These are phyloP conservation scores for Phlebiopsis gigantea DNA, from an alignment of 768 basidiomycete genomes.

Conservation along the genomic window DNA sequence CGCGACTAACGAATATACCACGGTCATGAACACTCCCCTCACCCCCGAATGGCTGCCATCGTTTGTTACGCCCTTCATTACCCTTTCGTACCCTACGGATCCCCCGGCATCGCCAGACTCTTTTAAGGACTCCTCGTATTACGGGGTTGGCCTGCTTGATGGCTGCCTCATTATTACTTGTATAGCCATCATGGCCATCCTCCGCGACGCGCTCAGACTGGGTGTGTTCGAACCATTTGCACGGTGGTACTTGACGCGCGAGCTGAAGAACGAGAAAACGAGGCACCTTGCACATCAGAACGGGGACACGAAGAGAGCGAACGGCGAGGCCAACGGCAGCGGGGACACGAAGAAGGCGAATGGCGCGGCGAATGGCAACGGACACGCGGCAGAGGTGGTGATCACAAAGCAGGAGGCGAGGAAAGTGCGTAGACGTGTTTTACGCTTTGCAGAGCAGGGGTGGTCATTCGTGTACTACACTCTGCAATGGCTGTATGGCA, in stretches of 20 bases:
- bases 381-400: slow-evolving; percentile 8
- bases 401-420: slow-evolving; percentile 44
- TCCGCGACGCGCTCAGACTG: slow-evolving; percentile 32
- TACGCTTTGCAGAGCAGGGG: slow-evolving; percentile 93
- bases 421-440: slow-evolving; percentile 62
- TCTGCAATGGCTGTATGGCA: slow-evolving; percentile 68
- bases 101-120: slow-evolving; percentile 61
- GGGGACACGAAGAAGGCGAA: slow-evolving; percentile 23
- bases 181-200: slow-evolving; percentile 29
- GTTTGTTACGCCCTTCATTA: slow-evolving; percentile 61
- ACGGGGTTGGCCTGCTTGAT: slow-evolving; percentile 70
- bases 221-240: slow-evolving; percentile 72
- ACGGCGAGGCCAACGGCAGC: slow-evolving; percentile 32
- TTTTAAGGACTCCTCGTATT: slow-evolving; percentile 66
- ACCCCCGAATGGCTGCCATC: slow-evolving; percentile 41
- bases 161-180: slow-evolving; percentile 73
- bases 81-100: slow-evolving; percentile 63
- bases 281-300: slow-evolving; percentile 21
- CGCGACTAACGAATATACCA: slow-evolving; percentile 22
- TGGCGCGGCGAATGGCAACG: slow-evolving; percentile 4
- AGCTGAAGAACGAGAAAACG: slow-evolving; percentile 31
- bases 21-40: slow-evolving; percentile 32
- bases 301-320: slow-evolving; percentile 26
- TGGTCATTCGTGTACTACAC: slow-evolving; percentile 84
- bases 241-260: slow-evolving; percentile 60